phyloP scores from a whole-genome alignment of 768 basidiomycete species.

The Agrocybe pediades region DNA sequence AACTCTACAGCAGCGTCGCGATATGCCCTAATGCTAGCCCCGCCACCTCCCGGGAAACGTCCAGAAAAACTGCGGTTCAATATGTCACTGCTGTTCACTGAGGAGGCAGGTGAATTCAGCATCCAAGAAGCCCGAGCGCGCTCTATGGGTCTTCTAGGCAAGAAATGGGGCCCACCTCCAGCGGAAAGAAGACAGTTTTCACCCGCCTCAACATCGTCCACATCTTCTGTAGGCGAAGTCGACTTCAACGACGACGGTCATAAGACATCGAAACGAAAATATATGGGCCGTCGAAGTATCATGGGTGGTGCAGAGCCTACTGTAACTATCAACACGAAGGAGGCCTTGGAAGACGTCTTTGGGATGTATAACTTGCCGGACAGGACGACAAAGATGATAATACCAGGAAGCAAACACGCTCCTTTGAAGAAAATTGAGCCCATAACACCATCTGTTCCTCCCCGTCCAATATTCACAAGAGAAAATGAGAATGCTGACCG shows the following conservation, averaged over 20 bases:
- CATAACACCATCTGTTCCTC: slow-evolving; percentile 44
- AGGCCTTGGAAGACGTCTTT: slow-evolving; percentile 91
- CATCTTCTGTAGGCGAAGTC: slow-evolving; percentile 40
- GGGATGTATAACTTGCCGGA: slow-evolving; percentile 95
- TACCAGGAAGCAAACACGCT: slow-evolving; percentile 72
- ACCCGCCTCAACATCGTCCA: slow-evolving; percentile 34
- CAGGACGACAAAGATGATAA: slow-evolving; percentile 57
- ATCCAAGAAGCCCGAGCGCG: slow-evolving; percentile 82
- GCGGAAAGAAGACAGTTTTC: slow-evolving; percentile 37
- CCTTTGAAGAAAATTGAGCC: slow-evolving; percentile 70
- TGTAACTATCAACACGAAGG: slow-evolving; percentile 96
- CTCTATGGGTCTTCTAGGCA: slow-evolving; percentile 80
- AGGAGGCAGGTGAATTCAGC: slow-evolving; percentile 79
- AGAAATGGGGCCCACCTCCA: slow-evolving; percentile 78
- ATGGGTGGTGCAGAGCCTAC: slow-evolving; percentile 67
- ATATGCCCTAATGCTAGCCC: slow-evolving; percentile 75
- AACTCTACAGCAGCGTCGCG: slow-evolving; percentile 47
- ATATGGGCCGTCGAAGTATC: slow-evolving; percentile 45
- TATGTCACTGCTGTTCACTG: slow-evolving; percentile 70
- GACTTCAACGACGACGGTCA: slow-evolving; percentile 65
- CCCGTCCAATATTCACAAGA: slow-evolving; percentile 30
- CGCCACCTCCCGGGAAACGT: slow-evolving; percentile 66
- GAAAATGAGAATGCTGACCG: slow-evolving; percentile 44
- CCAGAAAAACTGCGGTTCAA: slow-evolving; percentile 74
- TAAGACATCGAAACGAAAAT: slow-evolving; percentile 43